Evolutionary conservation across 1,284 basidiomycete genomes (phyloP).

Genomic region (Cronartium quercuum): DNA sequence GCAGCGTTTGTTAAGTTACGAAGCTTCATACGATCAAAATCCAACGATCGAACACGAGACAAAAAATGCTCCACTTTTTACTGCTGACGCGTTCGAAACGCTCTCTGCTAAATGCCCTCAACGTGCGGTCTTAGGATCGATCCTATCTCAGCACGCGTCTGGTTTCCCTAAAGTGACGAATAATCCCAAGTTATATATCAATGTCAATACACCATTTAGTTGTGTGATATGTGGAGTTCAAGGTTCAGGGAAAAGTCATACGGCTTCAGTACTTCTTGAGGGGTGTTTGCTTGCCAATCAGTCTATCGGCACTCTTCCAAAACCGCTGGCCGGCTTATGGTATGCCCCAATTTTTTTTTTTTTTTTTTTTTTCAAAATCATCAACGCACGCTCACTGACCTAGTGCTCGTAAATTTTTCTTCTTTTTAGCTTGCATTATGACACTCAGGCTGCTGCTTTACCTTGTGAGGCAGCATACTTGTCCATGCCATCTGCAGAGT

Average conservation of each 20-base stretch:
- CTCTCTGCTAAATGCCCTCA: conserved; percentile 4
- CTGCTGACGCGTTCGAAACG: conserved; percentile 1
- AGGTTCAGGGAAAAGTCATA: conserved; percentile 30
- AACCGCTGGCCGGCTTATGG: neutral
- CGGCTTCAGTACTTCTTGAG: conserved; percentile 24
- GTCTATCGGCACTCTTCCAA: neutral
- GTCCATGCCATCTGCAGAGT: neutral
- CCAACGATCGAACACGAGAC: neutral
- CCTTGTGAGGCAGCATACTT: conserved; percentile 37
- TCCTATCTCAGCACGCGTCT: neutral
- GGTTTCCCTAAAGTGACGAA: neutral
- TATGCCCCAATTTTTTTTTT: neutral
- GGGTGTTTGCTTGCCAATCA: conserved; percentile 9
- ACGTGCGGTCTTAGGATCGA: conserved; percentile 10
- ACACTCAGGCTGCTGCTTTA: conserved; percentile 2
- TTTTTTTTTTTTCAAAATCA: neutral
- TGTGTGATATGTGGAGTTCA: conserved; percentile 28
- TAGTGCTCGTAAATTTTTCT: neutral
- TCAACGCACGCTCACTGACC: neutral
- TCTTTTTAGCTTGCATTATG: conserved; percentile 26
- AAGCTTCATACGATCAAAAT: neutral
- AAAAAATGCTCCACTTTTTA: conserved; percentile 1
- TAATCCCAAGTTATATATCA: conserved; percentile 25
- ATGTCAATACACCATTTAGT: conserved; percentile 30
- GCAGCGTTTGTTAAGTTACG: neutral